Base-by-base conservation (phyloP, 148 eudicot genomes). In the Vaccinium macrocarpon region DNA sequence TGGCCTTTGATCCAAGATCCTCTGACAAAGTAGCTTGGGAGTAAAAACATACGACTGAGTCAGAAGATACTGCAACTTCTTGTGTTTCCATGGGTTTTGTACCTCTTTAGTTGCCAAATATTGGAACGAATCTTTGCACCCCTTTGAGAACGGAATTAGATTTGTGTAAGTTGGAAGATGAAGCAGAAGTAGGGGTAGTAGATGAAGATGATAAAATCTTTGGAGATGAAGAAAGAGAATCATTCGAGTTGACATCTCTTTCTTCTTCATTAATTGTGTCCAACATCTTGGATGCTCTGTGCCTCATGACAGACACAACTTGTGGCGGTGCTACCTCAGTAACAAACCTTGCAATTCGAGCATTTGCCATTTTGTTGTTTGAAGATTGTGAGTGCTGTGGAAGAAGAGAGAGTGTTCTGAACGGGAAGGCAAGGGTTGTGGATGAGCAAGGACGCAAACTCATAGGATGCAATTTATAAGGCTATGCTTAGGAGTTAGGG, bases 241-340 rank as follows among this genome's bases (percentile, higher is more conserved):
- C 83, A 52, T 18, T 56, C 27, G 12, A 32, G 19, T 50, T 21
- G 59, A 51, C 29, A 50, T 86, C 88, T 82, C 77, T 88, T 10
- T 88, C 89, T 66, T 86, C 90, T 78, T 90, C 88, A 13, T 83
- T 79, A 27, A 86, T 88, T 5, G 92, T 90, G 0, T 88, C 89
- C 51, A 86, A 66, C 86, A 86, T 86, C 81, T 83, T 86, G 27
- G 85, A 84, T 11, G 89, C 79, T 49, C 87, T 72, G 38, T 79
- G 81, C 84, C 89, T 86, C 88, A 90, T 86, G 18, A 90, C 87
- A 77, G 80, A 81, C 32, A 90, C 86, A 23, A 90, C 71, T 70
- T 90, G 89, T 25, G 90, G 86, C 8, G 90, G 90, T 35, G 92
- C 90, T 1, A 73, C 89, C 84, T 90, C 89, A 0, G 84, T 86